These are phyloP conservation scores for Xenoacremonium recifei DNA, from an alignment of 2,329 filamentous ascomycete genomes.

Conservation along the genomic window DNA sequence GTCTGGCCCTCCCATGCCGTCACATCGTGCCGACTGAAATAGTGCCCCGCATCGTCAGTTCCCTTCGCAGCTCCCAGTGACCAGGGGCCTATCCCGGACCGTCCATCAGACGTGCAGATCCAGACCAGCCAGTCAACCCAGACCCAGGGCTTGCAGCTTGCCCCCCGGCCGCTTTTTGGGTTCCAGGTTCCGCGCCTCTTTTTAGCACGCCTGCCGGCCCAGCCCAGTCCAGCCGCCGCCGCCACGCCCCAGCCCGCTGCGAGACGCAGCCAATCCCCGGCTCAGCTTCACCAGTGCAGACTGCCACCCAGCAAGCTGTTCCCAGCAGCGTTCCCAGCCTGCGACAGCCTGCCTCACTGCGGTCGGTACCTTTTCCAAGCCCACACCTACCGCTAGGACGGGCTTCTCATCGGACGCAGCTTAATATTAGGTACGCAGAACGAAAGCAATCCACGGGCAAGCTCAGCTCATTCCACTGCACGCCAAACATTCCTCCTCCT, in stretches of 20 bases:
- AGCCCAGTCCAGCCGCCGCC: constrained; percentile 11
- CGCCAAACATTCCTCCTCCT: constrained; percentile 26
- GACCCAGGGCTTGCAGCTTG: background rate
- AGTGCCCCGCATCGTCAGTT: constrained; percentile 24
- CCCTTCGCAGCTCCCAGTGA: constrained; percentile 14
- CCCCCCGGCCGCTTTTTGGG: background rate
- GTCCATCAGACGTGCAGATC: constrained; percentile 2
- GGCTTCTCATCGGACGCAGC: too few species aligned
- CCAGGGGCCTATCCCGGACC: too few species aligned
- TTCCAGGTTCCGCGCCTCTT: background rate
- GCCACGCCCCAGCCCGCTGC: background rate
- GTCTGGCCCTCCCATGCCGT: constrained; percentile 19
- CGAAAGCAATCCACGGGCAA: constrained; percentile 10
- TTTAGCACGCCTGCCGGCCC: constrained; percentile 12
- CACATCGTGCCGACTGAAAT: constrained; percentile 23
- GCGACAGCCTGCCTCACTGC: background rate
- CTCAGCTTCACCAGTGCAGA: background rate
- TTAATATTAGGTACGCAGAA: too few species aligned
- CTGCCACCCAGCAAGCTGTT: too few species aligned
- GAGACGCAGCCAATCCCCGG: background rate
- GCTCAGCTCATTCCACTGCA: constrained; percentile 27
- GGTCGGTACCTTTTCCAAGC: background rate
- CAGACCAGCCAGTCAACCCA: background rate
- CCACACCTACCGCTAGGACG: too few species aligned
- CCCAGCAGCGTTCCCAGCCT: background rate